These are phyloP conservation scores for Colletotrichum tropicicola DNA, from an alignment of 2,329 filamentous ascomycete genomes.

Conservation along the genomic window DNA sequence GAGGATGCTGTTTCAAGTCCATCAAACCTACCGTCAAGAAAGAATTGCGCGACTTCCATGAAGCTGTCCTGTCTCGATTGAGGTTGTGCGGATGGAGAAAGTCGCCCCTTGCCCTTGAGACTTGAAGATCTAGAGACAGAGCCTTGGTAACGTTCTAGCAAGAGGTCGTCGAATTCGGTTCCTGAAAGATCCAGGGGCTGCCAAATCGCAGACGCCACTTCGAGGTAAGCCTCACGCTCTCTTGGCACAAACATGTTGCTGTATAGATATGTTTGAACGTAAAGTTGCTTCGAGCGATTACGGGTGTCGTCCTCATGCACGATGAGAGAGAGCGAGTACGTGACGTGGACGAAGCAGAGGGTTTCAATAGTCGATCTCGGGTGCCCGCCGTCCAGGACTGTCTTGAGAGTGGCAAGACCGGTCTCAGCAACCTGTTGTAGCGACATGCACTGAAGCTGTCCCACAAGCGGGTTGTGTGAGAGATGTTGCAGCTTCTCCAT, in stretches of 20 bases:
- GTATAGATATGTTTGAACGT: constrained; percentile 57
- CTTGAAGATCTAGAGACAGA: constrained; percentile 35
- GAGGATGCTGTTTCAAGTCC: background rate
- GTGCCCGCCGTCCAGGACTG: constrained; percentile 48
- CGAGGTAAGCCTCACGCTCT: constrained; percentile 50
- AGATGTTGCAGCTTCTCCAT: constrained; percentile 51
- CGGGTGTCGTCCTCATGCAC: constrained; percentile 51
- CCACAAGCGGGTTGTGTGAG: constrained; percentile 51
- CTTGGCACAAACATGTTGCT: constrained; percentile 45
- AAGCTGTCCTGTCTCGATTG: constrained; percentile 46
- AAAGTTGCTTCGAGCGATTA: constrained; percentile 49
- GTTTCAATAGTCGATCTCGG: constrained; percentile 51
- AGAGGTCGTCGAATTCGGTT: constrained; percentile 38
- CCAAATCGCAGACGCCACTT: constrained; percentile 58
- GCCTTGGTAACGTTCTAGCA: constrained; percentile 33
- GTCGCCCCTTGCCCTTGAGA: constrained; percentile 54
- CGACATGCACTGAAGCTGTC: constrained; percentile 49
- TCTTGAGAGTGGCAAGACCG: constrained; percentile 52
- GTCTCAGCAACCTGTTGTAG: constrained; percentile 46
- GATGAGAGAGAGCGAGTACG: constrained; percentile 59
- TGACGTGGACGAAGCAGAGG: constrained; percentile 61
- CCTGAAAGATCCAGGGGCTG: constrained; percentile 48
- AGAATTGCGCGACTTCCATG: constrained; percentile 52
- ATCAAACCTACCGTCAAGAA: constrained; percentile 60
- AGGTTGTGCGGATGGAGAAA: constrained; percentile 18